These are phyloP conservation scores for Linnemannia zychae DNA, from an alignment of 192 early-diverging fungal species.

Conservation along the genomic window DNA sequence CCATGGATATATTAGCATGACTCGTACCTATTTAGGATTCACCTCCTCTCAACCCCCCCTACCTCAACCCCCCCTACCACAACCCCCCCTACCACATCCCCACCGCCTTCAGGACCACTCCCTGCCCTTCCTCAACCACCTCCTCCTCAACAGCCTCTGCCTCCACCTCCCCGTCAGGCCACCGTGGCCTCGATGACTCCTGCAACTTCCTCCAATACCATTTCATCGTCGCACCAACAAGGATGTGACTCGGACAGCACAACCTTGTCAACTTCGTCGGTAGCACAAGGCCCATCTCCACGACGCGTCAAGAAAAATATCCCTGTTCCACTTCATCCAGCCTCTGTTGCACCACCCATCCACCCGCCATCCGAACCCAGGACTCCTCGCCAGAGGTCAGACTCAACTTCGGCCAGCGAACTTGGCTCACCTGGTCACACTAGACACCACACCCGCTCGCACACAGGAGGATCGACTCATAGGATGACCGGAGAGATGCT, in stretches of 20 bases:
- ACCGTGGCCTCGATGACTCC: conserved; percentile 22
- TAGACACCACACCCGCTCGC: conserved; percentile 41
- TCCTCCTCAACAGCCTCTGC: conserved; percentile 34
- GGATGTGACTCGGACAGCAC: conserved; percentile 30
- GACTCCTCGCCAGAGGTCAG: conserved; percentile 48
- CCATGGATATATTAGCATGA: conserved; percentile 27
- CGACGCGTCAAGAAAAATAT: conserved; percentile 41
- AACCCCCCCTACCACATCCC: conserved; percentile 18
- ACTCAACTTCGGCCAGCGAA: conserved; percentile 39
- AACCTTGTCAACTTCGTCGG: not conserved
- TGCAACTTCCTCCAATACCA: conserved; percentile 28
- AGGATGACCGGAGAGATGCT: conserved; percentile 31
- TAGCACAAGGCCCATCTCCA: conserved; percentile 28
- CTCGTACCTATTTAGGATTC: conserved; percentile 49
- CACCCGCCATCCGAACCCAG: conserved; percentile 25
- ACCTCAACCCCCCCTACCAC: conserved; percentile 27
- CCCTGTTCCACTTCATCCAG: conserved; percentile 39
- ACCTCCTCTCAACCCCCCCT: conserved; percentile 45
- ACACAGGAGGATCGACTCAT: conserved; percentile 46
- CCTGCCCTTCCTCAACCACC: conserved; percentile 20
- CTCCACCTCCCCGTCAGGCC: conserved; percentile 19
- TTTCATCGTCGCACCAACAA: conserved; percentile 16
- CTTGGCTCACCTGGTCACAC: conserved; percentile 22
- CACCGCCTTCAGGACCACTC: conserved; percentile 12
- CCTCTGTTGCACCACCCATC: not conserved